These are phyloP conservation scores for Sambucus nigra DNA, from an alignment of 129 eudicot genomes.

Conservation along the genomic window DNA sequence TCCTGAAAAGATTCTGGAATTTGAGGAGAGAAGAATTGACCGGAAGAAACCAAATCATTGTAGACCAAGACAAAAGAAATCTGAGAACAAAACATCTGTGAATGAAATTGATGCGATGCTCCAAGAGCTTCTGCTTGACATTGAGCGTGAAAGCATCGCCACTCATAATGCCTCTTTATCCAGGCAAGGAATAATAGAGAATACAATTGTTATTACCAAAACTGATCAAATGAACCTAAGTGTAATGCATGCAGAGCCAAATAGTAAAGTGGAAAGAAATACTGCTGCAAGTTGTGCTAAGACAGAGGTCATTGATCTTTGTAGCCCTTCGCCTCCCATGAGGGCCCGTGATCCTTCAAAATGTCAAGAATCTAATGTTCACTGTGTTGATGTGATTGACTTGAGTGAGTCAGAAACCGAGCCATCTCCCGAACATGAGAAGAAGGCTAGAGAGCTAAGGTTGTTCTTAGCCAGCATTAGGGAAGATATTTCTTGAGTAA, in stretches of 20 bases:
- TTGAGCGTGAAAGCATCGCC: constrained; percentile 26
- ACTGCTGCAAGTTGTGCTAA: constrained; percentile 1
- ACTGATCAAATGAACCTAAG: constrained; percentile 5
- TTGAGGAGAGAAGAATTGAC: constrained; percentile 51
- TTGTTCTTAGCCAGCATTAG: constrained; percentile 43
- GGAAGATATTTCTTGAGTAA: constrained; percentile 13
- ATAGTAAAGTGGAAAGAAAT: constrained; percentile 12
- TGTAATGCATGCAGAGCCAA: constrained; percentile 2
- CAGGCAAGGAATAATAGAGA: constrained; percentile 11
- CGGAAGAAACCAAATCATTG: constrained; percentile 45
- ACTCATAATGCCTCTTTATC: constrained; percentile 6
- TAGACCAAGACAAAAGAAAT: constrained; percentile 40
- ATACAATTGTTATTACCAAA: neutral
- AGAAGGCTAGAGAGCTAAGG: constrained; percentile 56
- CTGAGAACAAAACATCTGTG: constrained; percentile 21
- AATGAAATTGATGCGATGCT: constrained; percentile 43
- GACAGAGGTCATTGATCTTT: constrained; percentile 56
- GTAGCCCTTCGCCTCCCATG: constrained; percentile 50
- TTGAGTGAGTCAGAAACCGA: constrained; percentile 84
- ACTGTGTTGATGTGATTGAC: constrained; percentile 41
- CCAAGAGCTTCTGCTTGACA: constrained; percentile 49
- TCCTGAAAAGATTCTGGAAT: constrained; percentile 71
- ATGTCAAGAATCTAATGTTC: constrained; percentile 11
- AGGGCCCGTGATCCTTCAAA: constrained; percentile 14
- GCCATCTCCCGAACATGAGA: constrained; percentile 47